Base-by-base conservation (phyloP, 805 yeast species). In the Lipomyces sp. region DNA sequence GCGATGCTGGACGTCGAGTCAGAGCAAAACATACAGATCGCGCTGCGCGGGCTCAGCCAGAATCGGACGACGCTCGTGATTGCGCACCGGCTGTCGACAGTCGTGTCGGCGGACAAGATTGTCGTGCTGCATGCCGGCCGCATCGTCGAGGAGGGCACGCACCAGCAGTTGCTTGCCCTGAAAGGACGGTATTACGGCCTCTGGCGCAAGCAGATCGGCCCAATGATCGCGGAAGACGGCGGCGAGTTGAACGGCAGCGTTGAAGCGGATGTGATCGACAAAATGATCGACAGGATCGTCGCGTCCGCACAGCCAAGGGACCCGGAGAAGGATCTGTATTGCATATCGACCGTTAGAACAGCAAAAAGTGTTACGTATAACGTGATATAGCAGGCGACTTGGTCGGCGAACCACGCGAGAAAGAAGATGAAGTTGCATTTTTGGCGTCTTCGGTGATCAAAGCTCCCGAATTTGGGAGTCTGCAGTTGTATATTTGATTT, bases 1-100 rank as follows among this genome's bases (percentile, higher is more conserved):
- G 79, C 83, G 10, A 84, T 84, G 1, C 68, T 81, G 41, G 85
- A 81, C 63, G 74, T 81, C n/a, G 73, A 73, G 28, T 76, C 80
- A 55, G 86, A 81, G 61, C 78, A 78, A 55, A 72, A 77, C 4
- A 81, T 81, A 34, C 74, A 77, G 69, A 65, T 66, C 24, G 79
- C 81, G 29, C 65, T 81, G 48, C 55, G 61, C 14, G 43, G 39
- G n/a, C 42, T 60, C n/a, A 41, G 51, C 22, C 33, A 41, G n/a
- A 70, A 76, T n/a, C 2, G 68, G 55, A 75, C 80, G 1, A 75
- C 74, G 47, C 65, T 75, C 46, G 74, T 78, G 16, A 75, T 76
- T 62, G 79, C 80, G 13, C 79, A 75, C 61, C 66, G 79, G 59
- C 68, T 75, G 58, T 74, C 75, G 56, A 76, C 79, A 8, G 73